Conservation (phyloP, 2,329 filamentous ascomycete genomes). For the Microsporum canis region DNA sequence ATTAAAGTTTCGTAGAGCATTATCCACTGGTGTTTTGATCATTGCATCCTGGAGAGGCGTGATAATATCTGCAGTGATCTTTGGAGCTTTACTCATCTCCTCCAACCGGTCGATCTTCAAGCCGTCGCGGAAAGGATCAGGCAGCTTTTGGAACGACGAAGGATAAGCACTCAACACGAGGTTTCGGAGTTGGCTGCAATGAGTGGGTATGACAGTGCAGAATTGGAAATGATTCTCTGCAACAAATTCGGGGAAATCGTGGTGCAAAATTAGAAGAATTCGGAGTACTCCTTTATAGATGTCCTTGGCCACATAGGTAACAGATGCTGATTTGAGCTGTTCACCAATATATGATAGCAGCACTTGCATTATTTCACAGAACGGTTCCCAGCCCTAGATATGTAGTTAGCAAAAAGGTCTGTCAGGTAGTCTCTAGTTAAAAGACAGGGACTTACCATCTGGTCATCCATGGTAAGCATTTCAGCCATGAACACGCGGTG, state of each 20-base stretch:
- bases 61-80: conserved; percentile 52
- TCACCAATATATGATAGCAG: conserved; percentile 66
- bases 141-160: conserved; percentile 56
- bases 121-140: conserved; percentile 60
- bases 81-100: conserved; percentile 58
- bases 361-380: conserved; percentile 60
- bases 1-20: conserved; percentile 44
- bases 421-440: conserved; percentile 2
- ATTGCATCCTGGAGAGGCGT: conserved; percentile 37
- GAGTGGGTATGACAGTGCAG: conserved; percentile 66
- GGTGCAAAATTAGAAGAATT: conserved; percentile 72
- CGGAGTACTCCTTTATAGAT: conserved; percentile 77
- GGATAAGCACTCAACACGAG: conserved; percentile 74
- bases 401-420: conserved; percentile 6
- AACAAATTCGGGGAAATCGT: conserved; percentile 90
- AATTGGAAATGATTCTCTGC: conserved; percentile 76
- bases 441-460: conserved; percentile 28
- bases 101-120: conserved; percentile 67
- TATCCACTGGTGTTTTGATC: conserved; percentile 45
- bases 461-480: conserved; percentile 57
- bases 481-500: conserved; percentile 76
- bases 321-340: conserved; percentile 61
- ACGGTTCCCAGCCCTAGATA: conserved; percentile 58
- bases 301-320: conserved; percentile 61
- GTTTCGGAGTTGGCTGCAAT: conserved; percentile 80